Percentiles rank a stretch among this genome's conserved stretches.
Conservation (phyloP, 2,329 filamentous ascomycete species). For the Botrytis sinoallii region DNA sequence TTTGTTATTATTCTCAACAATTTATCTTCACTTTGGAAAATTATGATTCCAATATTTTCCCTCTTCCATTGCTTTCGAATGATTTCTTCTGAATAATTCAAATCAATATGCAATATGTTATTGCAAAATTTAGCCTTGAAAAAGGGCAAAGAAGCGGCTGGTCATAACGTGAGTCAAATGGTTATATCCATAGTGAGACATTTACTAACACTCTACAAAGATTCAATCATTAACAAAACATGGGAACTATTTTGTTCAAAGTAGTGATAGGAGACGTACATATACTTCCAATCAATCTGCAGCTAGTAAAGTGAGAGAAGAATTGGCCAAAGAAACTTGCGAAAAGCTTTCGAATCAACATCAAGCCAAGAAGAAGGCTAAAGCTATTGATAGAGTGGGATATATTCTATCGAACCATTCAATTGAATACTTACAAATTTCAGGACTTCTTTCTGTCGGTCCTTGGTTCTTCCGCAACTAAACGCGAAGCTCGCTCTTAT, state of each 20-base stretch:
- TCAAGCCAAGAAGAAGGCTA: slow-evolving; percentile 47
- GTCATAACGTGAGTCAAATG: slow-evolving; percentile 36
- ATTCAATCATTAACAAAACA: slow-evolving; percentile 32
- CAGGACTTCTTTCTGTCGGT: slow-evolving; percentile 85
- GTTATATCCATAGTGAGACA: slow-evolving; percentile 18
- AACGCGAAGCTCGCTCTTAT: slow-evolving; percentile 88
- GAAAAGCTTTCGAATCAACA: slow-evolving; percentile 33
- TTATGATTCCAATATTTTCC: neutral
- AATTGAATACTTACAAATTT: slow-evolving; percentile 19
- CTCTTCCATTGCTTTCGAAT: slow-evolving; percentile 8
- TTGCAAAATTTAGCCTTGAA: slow-evolving; percentile 36
- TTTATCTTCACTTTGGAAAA: neutral
- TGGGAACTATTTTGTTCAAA: slow-evolving; percentile 17
- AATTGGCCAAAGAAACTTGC: slow-evolving; percentile 33
- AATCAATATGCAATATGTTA: slow-evolving; percentile 38
- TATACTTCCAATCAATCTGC: slow-evolving; percentile 21
- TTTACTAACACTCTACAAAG: slow-evolving; percentile 27
- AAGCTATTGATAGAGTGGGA: slow-evolving; percentile 48
- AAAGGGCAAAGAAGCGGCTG: slow-evolving; percentile 36
- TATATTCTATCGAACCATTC: neutral
- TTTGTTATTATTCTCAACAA: slow-evolving; percentile 6
- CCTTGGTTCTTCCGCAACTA: slow-evolving; percentile 83
- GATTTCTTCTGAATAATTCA: slow-evolving; percentile 20
- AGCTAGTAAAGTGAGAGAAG: slow-evolving; percentile 30
- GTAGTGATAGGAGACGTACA: slow-evolving; percentile 10